Evolutionary conservation across 768 basidiomycete species (phyloP).

Genomic region (Daedaleopsis nitida): DNA sequence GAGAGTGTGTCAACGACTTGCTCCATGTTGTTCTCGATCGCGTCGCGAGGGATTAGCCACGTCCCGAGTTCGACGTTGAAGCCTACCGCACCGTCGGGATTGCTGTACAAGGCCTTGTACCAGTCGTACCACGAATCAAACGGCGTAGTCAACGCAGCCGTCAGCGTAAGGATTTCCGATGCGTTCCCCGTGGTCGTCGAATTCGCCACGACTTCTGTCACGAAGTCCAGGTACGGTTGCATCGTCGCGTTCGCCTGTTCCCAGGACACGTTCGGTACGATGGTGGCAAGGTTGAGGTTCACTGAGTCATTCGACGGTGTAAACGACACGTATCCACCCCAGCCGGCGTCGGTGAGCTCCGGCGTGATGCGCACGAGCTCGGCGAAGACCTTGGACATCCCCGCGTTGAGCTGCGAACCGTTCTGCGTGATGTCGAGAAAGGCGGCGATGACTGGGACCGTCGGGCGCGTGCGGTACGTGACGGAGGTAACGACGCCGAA

Average conservation of each 20-base stretch:
- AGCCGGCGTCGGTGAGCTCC: slow-evolving; percentile 35
- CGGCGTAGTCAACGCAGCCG: slow-evolving; percentile 13
- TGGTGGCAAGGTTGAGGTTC: background rate
- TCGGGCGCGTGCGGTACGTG: slow-evolving; percentile 47
- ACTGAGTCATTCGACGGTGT: background rate
- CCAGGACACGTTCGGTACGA: slow-evolving; percentile 38
- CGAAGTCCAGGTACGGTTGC: slow-evolving; percentile 35
- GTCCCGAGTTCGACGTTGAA: slow-evolving; percentile 17
- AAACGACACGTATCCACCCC: slow-evolving; percentile 5
- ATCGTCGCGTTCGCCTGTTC: slow-evolving; percentile 39
- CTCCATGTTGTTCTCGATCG: slow-evolving; percentile 12
- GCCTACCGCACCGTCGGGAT: slow-evolving; percentile 8
- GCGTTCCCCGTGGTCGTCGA: slow-evolving; percentile 23
- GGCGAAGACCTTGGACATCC: slow-evolving; percentile 15
- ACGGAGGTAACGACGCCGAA: slow-evolving; percentile 43
- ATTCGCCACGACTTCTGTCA: slow-evolving; percentile 23
- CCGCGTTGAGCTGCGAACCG: slow-evolving; percentile 2
- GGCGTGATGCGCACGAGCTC: slow-evolving; percentile 39
- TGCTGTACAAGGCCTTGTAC: slow-evolving; percentile 10
- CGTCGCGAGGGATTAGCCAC: slow-evolving; percentile 20
- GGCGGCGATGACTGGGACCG: slow-evolving; percentile 34
- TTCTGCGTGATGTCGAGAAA: slow-evolving; percentile 18
- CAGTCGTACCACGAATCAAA: slow-evolving; percentile 15
- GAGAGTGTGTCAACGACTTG: slow-evolving; percentile 11
- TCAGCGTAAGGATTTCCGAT: background rate